Evolutionary conservation across 2,329 filamentous ascomycete species (phyloP), one percentile per base, ranked within the genome.

Genomic region (Alternaria sp.): DNA sequence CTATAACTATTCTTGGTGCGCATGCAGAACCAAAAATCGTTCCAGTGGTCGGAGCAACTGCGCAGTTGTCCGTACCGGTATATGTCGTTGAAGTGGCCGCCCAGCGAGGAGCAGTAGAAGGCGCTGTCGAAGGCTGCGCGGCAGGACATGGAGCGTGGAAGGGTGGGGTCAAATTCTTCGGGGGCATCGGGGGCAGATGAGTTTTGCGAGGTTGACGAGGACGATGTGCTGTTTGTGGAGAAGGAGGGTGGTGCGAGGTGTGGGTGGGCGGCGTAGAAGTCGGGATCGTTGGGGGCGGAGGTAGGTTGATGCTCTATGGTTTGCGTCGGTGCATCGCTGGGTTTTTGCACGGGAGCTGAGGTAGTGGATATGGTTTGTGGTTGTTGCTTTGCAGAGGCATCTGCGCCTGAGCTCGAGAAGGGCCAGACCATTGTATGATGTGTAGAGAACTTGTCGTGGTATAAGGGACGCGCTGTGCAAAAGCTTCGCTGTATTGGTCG

Each of bases 21-120:
- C 94, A 98, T 97, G 84, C 95, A 99, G 81, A 97, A 94, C 91
- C 94, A 96, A 80, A 97, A 98, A 79, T 97, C 92, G 62, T 90
- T 87, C 93, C 94, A 97, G 64, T 93, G 89, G 67, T 96, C 91
- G 63, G 84, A 87, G 84, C 95, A 99, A 4, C 87, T 85, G 44
- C 90, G 87, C 72, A 96, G 82, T 42, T 84, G 82, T 63, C 95
- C 95, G 75, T 93, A 90, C 39, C 95, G 91, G 84, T 98, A 99
- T 38, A 98, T 86, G 72, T 93, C 89, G 72, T 91, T 93, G 84
- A 94, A 97, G 78, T 98, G 94, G 1, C 94, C 93, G 54, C 93
- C 94, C 8, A 97, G 84, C 0, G 91, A 93, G 76, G 95, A 92
- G 85, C 95, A 99, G 84, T 94, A 92, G 86, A 94, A 97, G 61